phyloP scores from a whole-genome alignment of 768 basidiomycete genomes.

The Boletus speciosus region DNA sequence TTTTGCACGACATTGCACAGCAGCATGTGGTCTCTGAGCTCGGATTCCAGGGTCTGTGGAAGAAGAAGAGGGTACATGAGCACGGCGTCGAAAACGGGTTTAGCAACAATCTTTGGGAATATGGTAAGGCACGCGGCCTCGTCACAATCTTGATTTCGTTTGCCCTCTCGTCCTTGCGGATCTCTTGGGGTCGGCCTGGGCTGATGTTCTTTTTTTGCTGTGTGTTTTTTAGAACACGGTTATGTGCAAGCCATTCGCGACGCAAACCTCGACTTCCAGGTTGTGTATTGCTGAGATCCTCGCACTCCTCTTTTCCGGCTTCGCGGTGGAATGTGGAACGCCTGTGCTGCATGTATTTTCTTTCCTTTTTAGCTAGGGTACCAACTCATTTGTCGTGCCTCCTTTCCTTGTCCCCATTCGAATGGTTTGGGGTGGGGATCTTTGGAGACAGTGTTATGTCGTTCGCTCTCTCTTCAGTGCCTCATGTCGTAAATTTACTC shows the following conservation, averaged over 20 bases:
- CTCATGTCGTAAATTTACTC: background rate
- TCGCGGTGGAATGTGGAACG: background rate
- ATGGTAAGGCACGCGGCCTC: constrained; percentile 36
- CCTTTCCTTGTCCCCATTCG: background rate
- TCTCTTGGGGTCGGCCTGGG: background rate
- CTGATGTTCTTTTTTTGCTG: background rate
- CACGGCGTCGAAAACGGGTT: constrained; percentile 41
- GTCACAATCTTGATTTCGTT: background rate
- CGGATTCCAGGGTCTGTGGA: constrained; percentile 65
- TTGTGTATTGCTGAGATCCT: constrained; percentile 29
- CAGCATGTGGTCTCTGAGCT: constrained; percentile 45
- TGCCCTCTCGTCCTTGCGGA: background rate
- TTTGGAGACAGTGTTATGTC: background rate
- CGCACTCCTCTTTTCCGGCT: background rate
- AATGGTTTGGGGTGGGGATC: too few species aligned
- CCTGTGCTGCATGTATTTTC: background rate
- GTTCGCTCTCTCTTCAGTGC: background rate
- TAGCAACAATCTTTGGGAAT: constrained; percentile 60
- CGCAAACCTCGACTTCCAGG: constrained; percentile 38
- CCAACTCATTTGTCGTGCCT: background rate
- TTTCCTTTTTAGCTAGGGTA: background rate
- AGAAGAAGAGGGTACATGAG: constrained; percentile 40
- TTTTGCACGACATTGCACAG: constrained; percentile 27
- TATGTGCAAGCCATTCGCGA: constrained; percentile 52
- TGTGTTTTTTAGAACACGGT: constrained; percentile 48